These are phyloP conservation scores for Lasiodiplodia theobromae DNA, from an alignment of 2,329 filamentous ascomycete species.

Conservation along the genomic window DNA sequence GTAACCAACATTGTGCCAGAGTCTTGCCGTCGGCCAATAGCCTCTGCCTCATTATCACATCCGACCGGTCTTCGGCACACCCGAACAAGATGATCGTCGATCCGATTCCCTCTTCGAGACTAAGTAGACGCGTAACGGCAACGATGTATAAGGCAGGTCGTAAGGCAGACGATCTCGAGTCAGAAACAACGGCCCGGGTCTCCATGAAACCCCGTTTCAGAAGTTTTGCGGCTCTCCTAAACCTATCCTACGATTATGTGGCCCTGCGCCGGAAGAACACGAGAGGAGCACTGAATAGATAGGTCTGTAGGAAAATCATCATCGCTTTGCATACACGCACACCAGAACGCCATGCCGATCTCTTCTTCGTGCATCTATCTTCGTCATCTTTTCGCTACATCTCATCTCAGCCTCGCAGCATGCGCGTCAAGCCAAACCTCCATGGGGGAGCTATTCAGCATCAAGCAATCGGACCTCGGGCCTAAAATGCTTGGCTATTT, in stretches of 20 bases:
- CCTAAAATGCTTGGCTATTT: constrained; percentile 4
- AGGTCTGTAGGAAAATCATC: not conserved
- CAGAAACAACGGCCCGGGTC: constrained; percentile 1
- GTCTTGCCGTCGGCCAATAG: not conserved
- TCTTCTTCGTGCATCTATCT: not conserved
- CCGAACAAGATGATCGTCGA: constrained; percentile 3
- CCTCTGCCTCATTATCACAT: not conserved
- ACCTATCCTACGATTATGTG: not conserved
- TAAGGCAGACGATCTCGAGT: constrained; percentile 4
- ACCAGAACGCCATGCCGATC: not conserved
- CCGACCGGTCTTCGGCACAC: not conserved
- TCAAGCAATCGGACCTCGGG: constrained; percentile 1
- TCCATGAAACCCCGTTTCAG: constrained; percentile 10
- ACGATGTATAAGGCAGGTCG: constrained; percentile 18
- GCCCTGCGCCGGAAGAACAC: not conserved
- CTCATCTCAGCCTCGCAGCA: not conserved
- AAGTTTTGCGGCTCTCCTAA: not conserved
- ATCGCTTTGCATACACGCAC: not conserved
- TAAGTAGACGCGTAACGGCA: constrained; percentile 23
- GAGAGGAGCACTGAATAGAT: not conserved
- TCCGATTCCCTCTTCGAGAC: not conserved
- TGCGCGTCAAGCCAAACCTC: constrained; percentile 4
- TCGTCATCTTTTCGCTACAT: not conserved
- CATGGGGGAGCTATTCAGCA: not conserved
- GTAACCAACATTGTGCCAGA: not conserved